A percentile compares a stretch with the other conserved stretches of the same genome.
Conservation (phyloP, 331 rosid species). For the Stylosanthes scabra region DNA sequence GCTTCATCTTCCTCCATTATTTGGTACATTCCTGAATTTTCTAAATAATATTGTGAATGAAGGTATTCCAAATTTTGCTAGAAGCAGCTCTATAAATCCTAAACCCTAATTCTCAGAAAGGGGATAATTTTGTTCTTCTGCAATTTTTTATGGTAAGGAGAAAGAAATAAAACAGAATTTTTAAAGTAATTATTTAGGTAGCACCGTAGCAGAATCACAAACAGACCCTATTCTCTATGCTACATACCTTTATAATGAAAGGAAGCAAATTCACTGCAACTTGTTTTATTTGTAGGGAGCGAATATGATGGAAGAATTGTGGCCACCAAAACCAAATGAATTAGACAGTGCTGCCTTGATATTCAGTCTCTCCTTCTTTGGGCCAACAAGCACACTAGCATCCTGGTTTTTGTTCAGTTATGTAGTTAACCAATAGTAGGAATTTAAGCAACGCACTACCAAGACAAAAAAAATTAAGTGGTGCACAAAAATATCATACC, state of each 20-base stretch:
- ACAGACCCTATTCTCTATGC: neutral
- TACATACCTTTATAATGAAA: conserved; percentile 33
- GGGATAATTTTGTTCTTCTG: no score
- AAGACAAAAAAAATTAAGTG: neutral
- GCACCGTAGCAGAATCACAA: neutral
- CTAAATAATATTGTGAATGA: no score
- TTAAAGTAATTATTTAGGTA: no score
- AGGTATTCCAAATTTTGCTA: no score
- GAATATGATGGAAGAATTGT: conserved; percentile 92
- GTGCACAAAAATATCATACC: conserved; percentile 50
- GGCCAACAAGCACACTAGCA: conserved; percentile 74
- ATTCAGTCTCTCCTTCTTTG: conserved; percentile 84
- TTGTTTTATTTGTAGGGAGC: conserved; percentile 67
- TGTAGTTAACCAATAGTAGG: conserved; percentile 37
- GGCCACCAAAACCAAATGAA: conserved; percentile 97
- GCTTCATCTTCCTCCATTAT: no score
- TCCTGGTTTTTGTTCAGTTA: conserved; percentile 54
- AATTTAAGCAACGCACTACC: conserved; percentile 11
- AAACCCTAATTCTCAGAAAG: no score
- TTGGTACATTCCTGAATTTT: no score
- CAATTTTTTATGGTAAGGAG: no score
- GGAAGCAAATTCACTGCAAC: conserved; percentile 42
- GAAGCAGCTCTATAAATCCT: no score
- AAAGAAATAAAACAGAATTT: no score
- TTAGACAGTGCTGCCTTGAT: conserved; percentile 91